A percentile compares a stretch with the other conserved stretches of the same genome.
Conservation (phyloP, 164 flowering plant genomes). For the Chimonanthus praecox region DNA sequence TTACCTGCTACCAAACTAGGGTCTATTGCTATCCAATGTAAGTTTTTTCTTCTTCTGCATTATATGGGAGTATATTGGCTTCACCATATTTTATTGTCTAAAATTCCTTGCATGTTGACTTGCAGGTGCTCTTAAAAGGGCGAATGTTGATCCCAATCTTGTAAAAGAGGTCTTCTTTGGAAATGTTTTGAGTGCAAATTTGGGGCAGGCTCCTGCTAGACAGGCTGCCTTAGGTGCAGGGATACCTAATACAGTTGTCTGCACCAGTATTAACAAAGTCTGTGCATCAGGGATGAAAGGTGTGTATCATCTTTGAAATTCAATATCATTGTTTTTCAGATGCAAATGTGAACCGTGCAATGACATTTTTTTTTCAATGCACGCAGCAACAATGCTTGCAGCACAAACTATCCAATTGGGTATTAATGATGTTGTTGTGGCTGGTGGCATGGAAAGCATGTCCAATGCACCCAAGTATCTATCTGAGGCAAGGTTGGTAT, state of each 20-base stretch:
- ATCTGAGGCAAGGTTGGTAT: constrained; percentile 45
- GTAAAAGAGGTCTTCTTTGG: constrained; percentile 98
- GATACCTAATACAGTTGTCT: constrained; percentile 70
- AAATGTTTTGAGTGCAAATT: constrained; percentile 91
- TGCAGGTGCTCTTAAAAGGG: constrained; percentile 80
- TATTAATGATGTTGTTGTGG: constrained; percentile 67
- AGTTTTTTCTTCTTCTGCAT: constrained; percentile 3
- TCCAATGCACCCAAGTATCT: constrained; percentile 78
- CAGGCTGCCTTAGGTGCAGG: constrained; percentile 98
- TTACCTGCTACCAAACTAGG: constrained; percentile 87
- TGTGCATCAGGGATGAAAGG: constrained; percentile 97
- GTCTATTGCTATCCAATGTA: constrained; percentile 75
- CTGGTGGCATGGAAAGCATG: constrained; percentile 95
- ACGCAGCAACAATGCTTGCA: constrained; percentile 70
- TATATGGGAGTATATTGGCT: neutral
- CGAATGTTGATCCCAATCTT: constrained; percentile 69
- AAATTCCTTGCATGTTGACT: neutral
- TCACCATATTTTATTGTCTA: neutral
- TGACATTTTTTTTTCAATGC: neutral
- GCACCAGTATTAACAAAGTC: constrained; percentile 90
- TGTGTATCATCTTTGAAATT: constrained; percentile 10
- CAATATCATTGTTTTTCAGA: neutral
- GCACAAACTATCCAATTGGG: constrained; percentile 70
- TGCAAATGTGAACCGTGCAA: neutral
- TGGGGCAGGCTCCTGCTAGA: constrained; percentile 98